Base-by-base conservation (phyloP, 371 early-diverging fungal genomes). In the Apophysomyces variabilis region DNA sequence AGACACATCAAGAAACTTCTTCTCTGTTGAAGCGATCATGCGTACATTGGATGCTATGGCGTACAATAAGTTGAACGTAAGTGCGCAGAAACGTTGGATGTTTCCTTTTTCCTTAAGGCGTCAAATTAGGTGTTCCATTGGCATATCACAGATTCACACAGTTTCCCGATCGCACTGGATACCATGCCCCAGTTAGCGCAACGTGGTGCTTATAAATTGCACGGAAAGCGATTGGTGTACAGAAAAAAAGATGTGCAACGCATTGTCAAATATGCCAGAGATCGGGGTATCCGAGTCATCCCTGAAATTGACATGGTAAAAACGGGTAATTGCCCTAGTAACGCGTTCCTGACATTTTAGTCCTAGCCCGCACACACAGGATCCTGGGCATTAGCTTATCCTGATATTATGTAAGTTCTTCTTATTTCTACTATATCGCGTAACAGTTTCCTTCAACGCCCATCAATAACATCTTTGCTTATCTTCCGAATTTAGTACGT, bases 1-100 rank as follows among this genome's bases (percentile, higher is more conserved):
- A 68, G 94, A 94, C 65, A 93, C 94, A 41, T 73, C 90, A 54
- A 85, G 94, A 62, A 94, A 92, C 76, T 94, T 77, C 67, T 91
- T 83, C 64, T 85, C 93, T 4, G 74, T 92, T 16, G 72, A 77
- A 38, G 86, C 82, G 61, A 72, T 91, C 64, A 68, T 84, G 8
- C 67, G 84, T 38, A 85, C 86, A 3, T 68, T 89, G 14, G 85
- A 86, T 46, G 85, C 82, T 7, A 80, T 88, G 82, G 69, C 80
- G 13, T 84, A 76, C 61, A 83, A 81, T 63, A 89, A 88, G 65
- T 66, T 88, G 72, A 87, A 87, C 61, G 86, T 68, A 77, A 69
- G 35, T 58, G 56, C 21, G 12, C 38, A 14, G 41, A 41, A n/a
- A 32, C 32, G 12, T 50, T 5, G n/a, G 14, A 35, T 11, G 4